Evolutionary conservation across 495 filamentous ascomycete species (phyloP), one percentile per base, ranked within the genome.

Genomic region (Echria macrotheca): DNA sequence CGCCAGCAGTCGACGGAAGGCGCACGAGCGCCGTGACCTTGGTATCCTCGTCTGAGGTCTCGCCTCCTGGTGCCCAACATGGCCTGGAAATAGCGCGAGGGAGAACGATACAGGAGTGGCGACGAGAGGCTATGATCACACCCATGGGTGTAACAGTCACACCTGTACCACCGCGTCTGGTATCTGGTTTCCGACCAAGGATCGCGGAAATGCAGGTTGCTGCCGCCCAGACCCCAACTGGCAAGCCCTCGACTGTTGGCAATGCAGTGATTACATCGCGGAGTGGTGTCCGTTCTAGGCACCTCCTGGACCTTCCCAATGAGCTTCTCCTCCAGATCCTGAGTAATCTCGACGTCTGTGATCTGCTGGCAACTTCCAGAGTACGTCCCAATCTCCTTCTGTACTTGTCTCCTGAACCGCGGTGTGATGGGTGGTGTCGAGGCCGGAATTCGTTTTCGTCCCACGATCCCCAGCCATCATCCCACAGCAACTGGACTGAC

Each of bases 281-380:
- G n/a, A n/a, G n/a, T n/a, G n/a, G n/a, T n/a, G 14, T 15, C 11
- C 40, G 15, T 12, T 36, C 3, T 19, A 37, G 19, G 18, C 47
- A 53, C n/a, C 45, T 61, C 19, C 47, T 42, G 11, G 61, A 62
- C 52, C 58, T 81, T 45, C 79, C 79, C 39, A 70, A 72, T 55
- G 80, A 83, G 61, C 65, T 83, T 54, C 57, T 82, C 36, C 68
- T 77, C 53, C 68, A 74, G 43, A 62, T 82, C 40, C 66, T 80
- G 47, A 63, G 69, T 37, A 73, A 71, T 60, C 64, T 83, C 50
- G 78, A 82, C 47, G 73, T 81, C 49, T 71, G 69, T 49, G 79
- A 83, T 58, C 65, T 83, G 52, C 66, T 80, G 49, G 59, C 70
- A 43, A 63, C 72, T 52, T 74, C 76, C 15, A 75, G 79, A 60